A percentile compares a stretch with the other conserved stretches of the same genome.
Conservation (phyloP, 805 yeast genomes). For the Torulaspora quercuum region DNA sequence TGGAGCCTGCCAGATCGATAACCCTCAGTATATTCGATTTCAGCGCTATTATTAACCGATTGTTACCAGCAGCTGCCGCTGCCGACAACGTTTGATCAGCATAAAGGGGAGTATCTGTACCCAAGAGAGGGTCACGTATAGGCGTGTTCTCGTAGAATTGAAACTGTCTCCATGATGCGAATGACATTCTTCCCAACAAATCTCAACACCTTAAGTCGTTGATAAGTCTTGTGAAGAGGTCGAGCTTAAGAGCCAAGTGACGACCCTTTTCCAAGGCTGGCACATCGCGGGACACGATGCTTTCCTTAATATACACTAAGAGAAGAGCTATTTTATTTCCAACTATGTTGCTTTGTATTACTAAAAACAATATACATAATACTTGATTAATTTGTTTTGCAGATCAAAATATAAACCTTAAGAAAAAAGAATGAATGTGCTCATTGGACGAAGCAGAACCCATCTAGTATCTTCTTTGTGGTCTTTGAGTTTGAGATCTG, state of each 20-base stretch:
- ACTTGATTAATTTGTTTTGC: conserved; percentile 11
- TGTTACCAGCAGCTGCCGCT: conserved; percentile 52
- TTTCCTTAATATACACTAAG: conserved; percentile 2
- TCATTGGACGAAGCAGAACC: conserved; percentile 8
- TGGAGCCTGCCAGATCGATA: conserved; percentile 47
- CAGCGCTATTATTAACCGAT: conserved; percentile 56
- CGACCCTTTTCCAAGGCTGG: no score
- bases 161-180: conserved; percentile 67
- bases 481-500: conserved; percentile 74
- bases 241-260: no score
- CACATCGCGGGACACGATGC: background rate
- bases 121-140: conserved; percentile 74
- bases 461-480: conserved; percentile 42
- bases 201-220: no score
- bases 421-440: conserved; percentile 8
- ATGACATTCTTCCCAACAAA: no score
- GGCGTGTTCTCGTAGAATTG: conserved; percentile 83
- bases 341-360: conserved; percentile 18
- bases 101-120: conserved; percentile 60
- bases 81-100: conserved; percentile 75
- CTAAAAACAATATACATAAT: conserved; percentile 18
- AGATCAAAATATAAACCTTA: conserved; percentile 8
- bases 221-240: no score
- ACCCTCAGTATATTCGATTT: conserved; percentile 53
- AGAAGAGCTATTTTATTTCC: conserved; percentile 8